Evolutionary conservation across 2,329 filamentous ascomycete genomes (phyloP).

Genomic region (Botrytis paeoniae): DNA sequence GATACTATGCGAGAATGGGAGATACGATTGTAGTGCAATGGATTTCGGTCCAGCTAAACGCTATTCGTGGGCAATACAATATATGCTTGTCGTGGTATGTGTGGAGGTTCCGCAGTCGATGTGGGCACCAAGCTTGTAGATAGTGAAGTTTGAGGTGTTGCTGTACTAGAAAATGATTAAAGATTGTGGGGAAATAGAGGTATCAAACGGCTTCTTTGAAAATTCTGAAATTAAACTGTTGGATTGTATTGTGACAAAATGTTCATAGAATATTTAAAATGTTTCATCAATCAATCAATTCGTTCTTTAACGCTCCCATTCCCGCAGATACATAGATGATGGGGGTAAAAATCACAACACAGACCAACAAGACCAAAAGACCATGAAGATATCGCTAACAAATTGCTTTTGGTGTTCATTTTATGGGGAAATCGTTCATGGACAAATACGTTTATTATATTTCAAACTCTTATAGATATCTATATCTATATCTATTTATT

Average conservation of each 20-base stretch:
- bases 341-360: background rate
- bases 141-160: background rate
- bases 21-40: background rate
- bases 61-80: background rate
- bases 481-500: background rate
- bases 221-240: background rate
- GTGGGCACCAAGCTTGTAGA: background rate
- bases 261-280: background rate
- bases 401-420: background rate
- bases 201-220: background rate
- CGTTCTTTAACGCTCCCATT: background rate
- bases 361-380: background rate
- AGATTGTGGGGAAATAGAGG: background rate
- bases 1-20: background rate
- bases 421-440: background rate
- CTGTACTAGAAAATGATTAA: background rate
- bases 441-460: background rate
- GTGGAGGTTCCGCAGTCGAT: constrained; percentile 3
- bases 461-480: background rate
- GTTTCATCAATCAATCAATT: constrained; percentile 11
- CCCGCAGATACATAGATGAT: constrained; percentile 1
- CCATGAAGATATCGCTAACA: background rate
- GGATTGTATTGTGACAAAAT: constrained; percentile 3
- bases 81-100: constrained; percentile 3
- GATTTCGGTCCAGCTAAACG: background rate